Base-by-base conservation (phyloP, 306 rosid genomes). In the Quercus berberidifolia region DNA sequence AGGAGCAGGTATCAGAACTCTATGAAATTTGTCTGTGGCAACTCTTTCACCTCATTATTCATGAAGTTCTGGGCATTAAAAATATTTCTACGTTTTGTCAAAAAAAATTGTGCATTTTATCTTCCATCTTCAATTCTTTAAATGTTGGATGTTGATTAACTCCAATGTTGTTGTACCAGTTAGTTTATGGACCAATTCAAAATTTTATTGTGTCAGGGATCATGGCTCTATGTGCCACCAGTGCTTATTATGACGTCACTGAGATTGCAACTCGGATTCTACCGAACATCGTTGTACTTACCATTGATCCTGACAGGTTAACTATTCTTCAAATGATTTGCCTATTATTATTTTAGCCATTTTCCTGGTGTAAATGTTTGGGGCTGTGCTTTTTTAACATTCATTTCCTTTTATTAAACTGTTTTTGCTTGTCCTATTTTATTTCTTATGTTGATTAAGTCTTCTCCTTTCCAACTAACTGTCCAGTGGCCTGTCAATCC, bases 221-320 rank as follows among this genome's bases (percentile, higher is more conserved):
- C 77, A 96, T 96, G 99, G 99, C 99, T 74, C 86, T 96, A 73
- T 90, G 97, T 65, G 99, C 98, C 55, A 96, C 99, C 86, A 90
- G 98, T 85, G 88, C 98, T 71, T 91, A 91, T 82, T 96, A 96
- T 85, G 99, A 96, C 84, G 80, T 86, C 85, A 83, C 89, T 60
- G 99, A 96, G 87, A 86, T 96, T 76, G 98, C 99, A 6, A 91
- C 98, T 74, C 89, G 97, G 83, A 93, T 93, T 82, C 99, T 96
- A 86, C 99, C 99, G 20, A 96, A 91, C 79, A 79, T 96, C 78
- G 90, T 96, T 74, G 93, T 96, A 57, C 99, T 96, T 56, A 90
- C 96, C 25, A 88, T 93, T 77, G 99, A 96, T 90, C 93, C 96
- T 31, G 99, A 96, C 90, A 91, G 97, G 99, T 94, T 46, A 79